Evolutionary conservation across 306 rosid genomes (phyloP).

Genomic region (Vigna reflexopilosa): DNA sequence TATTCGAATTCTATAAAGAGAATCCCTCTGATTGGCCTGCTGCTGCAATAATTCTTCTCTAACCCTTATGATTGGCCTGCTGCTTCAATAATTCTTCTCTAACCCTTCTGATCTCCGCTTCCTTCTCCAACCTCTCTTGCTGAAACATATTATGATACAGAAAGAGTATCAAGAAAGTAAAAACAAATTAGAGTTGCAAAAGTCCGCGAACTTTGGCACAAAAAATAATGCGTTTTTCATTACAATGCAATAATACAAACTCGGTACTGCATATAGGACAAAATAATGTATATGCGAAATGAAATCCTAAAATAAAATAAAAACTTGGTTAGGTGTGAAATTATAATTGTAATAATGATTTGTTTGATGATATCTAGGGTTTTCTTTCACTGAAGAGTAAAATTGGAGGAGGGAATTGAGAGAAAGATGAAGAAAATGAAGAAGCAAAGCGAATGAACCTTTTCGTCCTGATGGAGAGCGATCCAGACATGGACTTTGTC

Average conservation of each 20-base stretch:
- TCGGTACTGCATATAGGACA: not conserved
- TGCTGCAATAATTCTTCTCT: conserved; percentile 73
- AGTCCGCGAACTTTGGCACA: not conserved
- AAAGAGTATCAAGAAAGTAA: not conserved
- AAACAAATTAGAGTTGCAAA: conserved; percentile 20
- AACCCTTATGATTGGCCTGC: conserved; percentile 69
- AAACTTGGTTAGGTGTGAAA: not conserved
- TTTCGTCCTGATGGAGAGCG: conserved; percentile 98
- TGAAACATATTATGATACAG: conserved; percentile 37
- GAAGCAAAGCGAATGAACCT: conserved; percentile 53
- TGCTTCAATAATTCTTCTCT: conserved; percentile 73
- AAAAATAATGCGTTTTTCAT: not conserved
- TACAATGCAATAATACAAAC: not conserved
- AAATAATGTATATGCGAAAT: not conserved
- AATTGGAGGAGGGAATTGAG: conserved; percentile 2
- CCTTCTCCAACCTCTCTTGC: conserved; percentile 82
- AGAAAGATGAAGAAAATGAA: not conserved
- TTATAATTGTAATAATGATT: not conserved
- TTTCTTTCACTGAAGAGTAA: not conserved
- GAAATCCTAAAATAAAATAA: not conserved
- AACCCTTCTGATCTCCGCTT: conserved; percentile 84
- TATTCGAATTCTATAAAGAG: conserved; percentile 54
- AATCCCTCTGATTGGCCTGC: conserved; percentile 66
- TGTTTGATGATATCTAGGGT: conserved; percentile 33
- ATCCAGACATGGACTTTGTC: conserved; percentile 95